A percentile compares a stretch with the other conserved stretches of the same genome.
These are phyloP conservation scores for Arxiozyma slooffiae DNA, from an alignment of 1,139 yeast genomes.

Conservation along the genomic window DNA sequence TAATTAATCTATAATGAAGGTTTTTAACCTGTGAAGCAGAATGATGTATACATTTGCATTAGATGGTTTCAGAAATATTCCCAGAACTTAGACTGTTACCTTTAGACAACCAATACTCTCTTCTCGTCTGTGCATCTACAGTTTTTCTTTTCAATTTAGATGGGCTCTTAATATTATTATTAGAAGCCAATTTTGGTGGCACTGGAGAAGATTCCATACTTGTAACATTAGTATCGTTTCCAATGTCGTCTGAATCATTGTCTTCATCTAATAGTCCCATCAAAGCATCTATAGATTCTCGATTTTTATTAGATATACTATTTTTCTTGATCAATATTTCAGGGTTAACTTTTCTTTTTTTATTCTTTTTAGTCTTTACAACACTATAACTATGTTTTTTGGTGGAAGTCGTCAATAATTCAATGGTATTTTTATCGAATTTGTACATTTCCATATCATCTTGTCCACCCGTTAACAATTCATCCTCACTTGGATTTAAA, in stretches of 20 bases:
- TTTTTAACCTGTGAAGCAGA: no score
- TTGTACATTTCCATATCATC: slow-evolving; percentile 17
- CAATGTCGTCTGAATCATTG: slow-evolving; percentile 8
- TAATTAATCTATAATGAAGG: no score
- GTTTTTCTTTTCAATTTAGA: slow-evolving; percentile 3
- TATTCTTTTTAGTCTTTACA: neutral
- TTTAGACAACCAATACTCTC: slow-evolving; percentile 41
- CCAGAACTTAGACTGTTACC: slow-evolving; percentile 20
- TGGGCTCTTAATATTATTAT: neutral
- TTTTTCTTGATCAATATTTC: neutral
- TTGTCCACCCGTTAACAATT: slow-evolving; percentile 15
- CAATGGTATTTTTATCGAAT: slow-evolving; percentile 16
- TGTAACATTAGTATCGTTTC: neutral
- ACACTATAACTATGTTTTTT: neutral
- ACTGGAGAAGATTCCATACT: slow-evolving; percentile 3
- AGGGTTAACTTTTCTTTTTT: slow-evolving; percentile 3
- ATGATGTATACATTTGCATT: neutral
- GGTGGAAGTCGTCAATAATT: neutral
- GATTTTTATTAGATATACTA: slow-evolving; percentile 3
- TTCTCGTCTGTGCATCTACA: slow-evolving; percentile 31
- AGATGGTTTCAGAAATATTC: neutral
- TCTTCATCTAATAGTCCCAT: slow-evolving; percentile 30
- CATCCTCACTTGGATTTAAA: slow-evolving; percentile 21
- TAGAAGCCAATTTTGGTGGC: neutral
- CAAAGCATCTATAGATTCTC: slow-evolving; percentile 23